These are phyloP conservation scores for Cucurbitaria berberidis DNA, from an alignment of 2,329 filamentous ascomycete species.

Conservation along the genomic window DNA sequence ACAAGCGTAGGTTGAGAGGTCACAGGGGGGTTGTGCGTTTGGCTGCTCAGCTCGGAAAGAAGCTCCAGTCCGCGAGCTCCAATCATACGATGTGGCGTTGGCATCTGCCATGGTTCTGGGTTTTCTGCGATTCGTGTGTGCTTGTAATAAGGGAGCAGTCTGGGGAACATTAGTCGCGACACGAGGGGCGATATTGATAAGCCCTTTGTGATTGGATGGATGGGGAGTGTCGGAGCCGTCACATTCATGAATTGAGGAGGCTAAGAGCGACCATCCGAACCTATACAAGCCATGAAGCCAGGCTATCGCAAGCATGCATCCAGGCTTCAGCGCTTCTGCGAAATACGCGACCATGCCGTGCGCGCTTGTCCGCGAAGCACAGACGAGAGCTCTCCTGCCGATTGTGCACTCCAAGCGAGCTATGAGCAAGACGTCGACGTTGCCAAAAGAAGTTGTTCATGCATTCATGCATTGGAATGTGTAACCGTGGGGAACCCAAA, in stretches of 20 bases:
- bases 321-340: neutral
- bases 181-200: neutral
- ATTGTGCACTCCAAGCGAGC: neutral
- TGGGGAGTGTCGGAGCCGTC: constrained; percentile 3
- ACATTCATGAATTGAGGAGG: neutral
- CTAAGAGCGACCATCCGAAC: neutral
- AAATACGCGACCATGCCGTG: neutral
- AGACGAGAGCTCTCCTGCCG: neutral
- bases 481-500: neutral
- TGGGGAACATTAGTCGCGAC: constrained; percentile 3
- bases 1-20: neutral
- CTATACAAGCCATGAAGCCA: neutral
- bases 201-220: constrained; percentile 8
- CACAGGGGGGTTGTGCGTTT: constrained; percentile 9
- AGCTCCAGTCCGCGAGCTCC: neutral
- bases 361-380: neutral
- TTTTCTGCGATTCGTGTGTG: constrained; percentile 12
- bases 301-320: neutral
- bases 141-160: neutral
- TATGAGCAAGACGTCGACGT: neutral
- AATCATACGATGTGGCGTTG: constrained; percentile 13
- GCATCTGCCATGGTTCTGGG: neutral
- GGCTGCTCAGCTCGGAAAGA: constrained; percentile 4
- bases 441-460: neutral
- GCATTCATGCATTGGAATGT: neutral